Conservation (phyloP, 345 rosid species). For the Psidium guajava region DNA sequence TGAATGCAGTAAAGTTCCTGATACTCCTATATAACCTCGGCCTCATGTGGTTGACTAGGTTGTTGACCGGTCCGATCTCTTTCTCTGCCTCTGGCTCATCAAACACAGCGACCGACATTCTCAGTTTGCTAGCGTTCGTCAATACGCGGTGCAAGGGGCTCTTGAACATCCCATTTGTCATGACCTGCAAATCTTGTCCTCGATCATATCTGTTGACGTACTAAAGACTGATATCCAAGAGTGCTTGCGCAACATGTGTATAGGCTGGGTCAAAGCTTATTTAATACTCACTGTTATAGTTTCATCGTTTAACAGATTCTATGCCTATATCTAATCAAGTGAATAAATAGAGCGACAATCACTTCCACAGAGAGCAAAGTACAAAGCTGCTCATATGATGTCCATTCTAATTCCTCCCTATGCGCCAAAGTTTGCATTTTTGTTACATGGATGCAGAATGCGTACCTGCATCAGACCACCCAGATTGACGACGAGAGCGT, state of each 20-base stretch:
- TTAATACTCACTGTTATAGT: neutral
- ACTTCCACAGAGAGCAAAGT: neutral
- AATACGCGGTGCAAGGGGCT: conserved; percentile 39
- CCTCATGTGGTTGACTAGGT: conserved; percentile 13
- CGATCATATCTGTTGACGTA: neutral
- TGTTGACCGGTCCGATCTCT: conserved; percentile 24
- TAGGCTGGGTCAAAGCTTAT: neutral
- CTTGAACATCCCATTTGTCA: conserved; percentile 51
- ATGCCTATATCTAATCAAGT: neutral
- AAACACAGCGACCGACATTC: conserved; percentile 31
- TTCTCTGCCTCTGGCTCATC: conserved; percentile 24
- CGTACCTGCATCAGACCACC: conserved; percentile 46
- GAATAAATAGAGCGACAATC: neutral
- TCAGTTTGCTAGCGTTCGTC: conserved; percentile 27
- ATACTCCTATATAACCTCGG: conserved; percentile 34
- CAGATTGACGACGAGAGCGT: conserved; percentile 38
- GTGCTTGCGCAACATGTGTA: neutral
- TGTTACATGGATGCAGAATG: neutral
- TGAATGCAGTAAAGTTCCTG: conserved; percentile 27
- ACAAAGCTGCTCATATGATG: neutral
- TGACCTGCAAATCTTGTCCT: conserved; percentile 18
- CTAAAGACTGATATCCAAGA: neutral
- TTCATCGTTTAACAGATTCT: neutral
- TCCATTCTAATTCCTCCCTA: neutral
- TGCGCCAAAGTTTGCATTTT: neutral